Conservation (phyloP, 2,329 filamentous ascomycete species). For the Tolypocladium guangdongense region DNA sequence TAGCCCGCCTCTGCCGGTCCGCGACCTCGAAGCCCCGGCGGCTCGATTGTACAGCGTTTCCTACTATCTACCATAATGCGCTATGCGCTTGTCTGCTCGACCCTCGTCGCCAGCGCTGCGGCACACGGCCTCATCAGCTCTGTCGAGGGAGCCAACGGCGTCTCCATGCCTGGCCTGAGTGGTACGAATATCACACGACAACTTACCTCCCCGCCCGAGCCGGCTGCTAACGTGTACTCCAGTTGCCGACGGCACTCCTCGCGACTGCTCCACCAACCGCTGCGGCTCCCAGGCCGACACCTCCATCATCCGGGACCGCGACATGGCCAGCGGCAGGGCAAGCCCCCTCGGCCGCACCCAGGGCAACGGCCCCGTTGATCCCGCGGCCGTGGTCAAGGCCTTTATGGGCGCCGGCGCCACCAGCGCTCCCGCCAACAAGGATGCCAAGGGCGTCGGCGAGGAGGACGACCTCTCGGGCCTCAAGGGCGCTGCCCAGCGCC, state of each 20-base stretch:
- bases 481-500: conserved; percentile 8
- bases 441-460: conserved; percentile 23
- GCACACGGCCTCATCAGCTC: conserved; percentile 48
- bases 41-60: not conserved
- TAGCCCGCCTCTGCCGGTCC: conserved; percentile 1
- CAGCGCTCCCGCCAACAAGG: conserved; percentile 25
- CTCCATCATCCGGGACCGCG: conserved; percentile 53
- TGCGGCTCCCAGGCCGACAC: conserved; percentile 61
- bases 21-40: conserved; percentile 1
- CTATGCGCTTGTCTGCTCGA: conserved; percentile 15
- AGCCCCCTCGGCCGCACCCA: conserved; percentile 55
- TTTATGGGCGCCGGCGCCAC: conserved; percentile 43
- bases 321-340: conserved; percentile 39
- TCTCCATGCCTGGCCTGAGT: conserved; percentile 48
- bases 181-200: conserved; percentile 8
- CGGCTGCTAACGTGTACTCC: not conserved
- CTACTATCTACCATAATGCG: conserved; percentile 14
- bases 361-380: conserved; percentile 46
- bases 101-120: conserved; percentile 35
- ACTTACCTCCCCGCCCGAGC: not conserved
- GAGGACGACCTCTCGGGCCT: conserved; percentile 29
- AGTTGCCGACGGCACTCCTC: conserved; percentile 55
- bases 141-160: conserved; percentile 48
- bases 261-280: conserved; percentile 49
- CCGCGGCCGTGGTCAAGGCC: conserved; percentile 42